These are phyloP conservation scores for Verticillium nubilum DNA, from an alignment of 2,329 filamentous ascomycete species.

Conservation along the genomic window DNA sequence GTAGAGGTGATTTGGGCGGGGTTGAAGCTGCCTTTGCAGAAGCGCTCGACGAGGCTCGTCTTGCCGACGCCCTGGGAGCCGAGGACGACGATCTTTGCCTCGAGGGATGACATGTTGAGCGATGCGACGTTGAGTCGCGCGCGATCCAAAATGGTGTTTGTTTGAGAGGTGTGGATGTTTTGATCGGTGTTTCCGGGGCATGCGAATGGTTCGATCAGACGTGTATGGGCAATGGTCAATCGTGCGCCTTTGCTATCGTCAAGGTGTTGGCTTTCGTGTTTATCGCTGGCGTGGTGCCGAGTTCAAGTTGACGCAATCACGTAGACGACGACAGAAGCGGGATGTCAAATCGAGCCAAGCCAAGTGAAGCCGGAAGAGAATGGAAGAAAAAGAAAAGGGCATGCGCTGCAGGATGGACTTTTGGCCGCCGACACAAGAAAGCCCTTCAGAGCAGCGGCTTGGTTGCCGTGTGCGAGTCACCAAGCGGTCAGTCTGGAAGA, in stretches of 20 bases:
- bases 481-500: too few relatives aligned
- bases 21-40: constrained; percentile 66
- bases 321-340: too few relatives aligned
- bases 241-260: too few relatives aligned
- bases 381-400: not conserved
- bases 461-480: not conserved
- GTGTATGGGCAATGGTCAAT: too few relatives aligned
- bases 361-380: not conserved
- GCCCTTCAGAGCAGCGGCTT: not conserved
- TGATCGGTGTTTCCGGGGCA: too few relatives aligned
- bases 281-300: too few relatives aligned
- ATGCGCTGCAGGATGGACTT: not conserved
- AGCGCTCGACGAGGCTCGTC: constrained; percentile 71
- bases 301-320: too few relatives aligned
- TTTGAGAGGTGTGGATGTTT: too few relatives aligned
- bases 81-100: constrained; percentile 77
- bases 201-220: too few relatives aligned
- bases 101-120: constrained; percentile 52
- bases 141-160: not conserved
- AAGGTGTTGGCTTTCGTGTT: too few relatives aligned
- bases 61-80: constrained; percentile 77
- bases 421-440: not conserved
- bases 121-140: not conserved
- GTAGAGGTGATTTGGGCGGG: constrained; percentile 62
- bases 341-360: too few relatives aligned